Conservation (phyloP, 352 stramenopile genomes). For the Pythium aphanidermatum region DNA sequence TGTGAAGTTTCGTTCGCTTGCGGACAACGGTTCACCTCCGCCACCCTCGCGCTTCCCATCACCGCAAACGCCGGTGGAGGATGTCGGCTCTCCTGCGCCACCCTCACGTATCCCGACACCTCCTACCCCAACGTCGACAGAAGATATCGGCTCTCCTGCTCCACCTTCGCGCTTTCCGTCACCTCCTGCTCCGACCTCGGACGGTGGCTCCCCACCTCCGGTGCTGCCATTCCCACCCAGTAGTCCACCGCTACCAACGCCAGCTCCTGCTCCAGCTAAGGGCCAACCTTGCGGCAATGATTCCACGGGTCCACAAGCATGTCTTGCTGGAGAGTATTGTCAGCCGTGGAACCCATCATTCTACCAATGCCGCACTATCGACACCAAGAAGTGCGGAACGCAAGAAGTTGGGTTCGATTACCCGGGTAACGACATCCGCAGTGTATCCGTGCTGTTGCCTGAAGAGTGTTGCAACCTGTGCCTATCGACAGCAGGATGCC, state of each 20-base stretch:
- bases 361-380: conserved; percentile 35
- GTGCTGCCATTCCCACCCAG: too few relatives aligned
- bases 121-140: too few relatives aligned
- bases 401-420: conserved; percentile 11
- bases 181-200: too few relatives aligned
- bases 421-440: conserved; percentile 15
- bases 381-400: conserved; percentile 7
- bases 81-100: too few relatives aligned
- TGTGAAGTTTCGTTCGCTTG: too few relatives aligned
- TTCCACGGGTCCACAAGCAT: not conserved
- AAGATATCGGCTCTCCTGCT: too few relatives aligned
- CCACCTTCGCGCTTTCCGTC: too few relatives aligned
- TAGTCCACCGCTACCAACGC: conserved; percentile 1
- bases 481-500: conserved; percentile 8
- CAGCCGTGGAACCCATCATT: conserved; percentile 38
- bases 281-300: conserved; percentile 6
- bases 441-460: conserved; percentile 6
- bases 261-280: not conserved
- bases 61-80: too few relatives aligned
- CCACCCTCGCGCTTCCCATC: too few relatives aligned
- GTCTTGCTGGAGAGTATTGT: conserved; percentile 26
- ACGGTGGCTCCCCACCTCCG: too few relatives aligned
- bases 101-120: too few relatives aligned
- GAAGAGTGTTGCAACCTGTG: conserved; percentile 20
- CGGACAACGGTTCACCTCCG: too few relatives aligned